Conservation (phyloP, 2,329 filamentous ascomycete species). For the Calonectria pseudoturangicola region DNA sequence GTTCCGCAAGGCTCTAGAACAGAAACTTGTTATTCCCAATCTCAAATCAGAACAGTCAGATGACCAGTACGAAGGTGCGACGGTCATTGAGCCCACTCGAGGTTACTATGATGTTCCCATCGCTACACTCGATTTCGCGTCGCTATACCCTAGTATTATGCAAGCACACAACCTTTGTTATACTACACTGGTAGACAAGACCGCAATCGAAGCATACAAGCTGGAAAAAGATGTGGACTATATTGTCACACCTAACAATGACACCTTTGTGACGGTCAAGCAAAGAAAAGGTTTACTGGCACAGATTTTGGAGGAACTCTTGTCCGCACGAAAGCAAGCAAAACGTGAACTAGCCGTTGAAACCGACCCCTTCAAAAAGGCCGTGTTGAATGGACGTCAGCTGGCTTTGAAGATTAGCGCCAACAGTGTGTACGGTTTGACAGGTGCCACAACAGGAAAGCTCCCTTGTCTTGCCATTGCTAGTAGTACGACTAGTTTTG, state of each 20-base stretch:
- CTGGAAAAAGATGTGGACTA: conserved; percentile 95
- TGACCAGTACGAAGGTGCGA: conserved; percentile 97
- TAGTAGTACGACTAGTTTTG: conserved; percentile 97
- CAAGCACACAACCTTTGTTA: conserved; percentile 99
- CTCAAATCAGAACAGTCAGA: conserved; percentile 81
- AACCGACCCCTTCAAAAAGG: conserved; percentile 97
- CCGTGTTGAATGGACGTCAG: conserved; percentile 97
- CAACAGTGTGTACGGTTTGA: conserved; percentile 98
- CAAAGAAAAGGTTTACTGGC: conserved; percentile 93
- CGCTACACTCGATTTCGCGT: conserved; percentile 98
- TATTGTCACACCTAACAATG: conserved; percentile 95
- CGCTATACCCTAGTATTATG: conserved; percentile 98
- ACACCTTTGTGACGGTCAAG: conserved; percentile 92
- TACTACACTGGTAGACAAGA: conserved; percentile 87
- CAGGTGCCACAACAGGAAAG: conserved; percentile 96
- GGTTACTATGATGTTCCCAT: conserved; percentile 97
- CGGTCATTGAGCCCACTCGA: conserved; percentile 95
- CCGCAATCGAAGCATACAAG: conserved; percentile 82
- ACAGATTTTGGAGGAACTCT: conserved; percentile 95
- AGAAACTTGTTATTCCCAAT: conserved; percentile 96
- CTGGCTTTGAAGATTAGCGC: conserved; percentile 96
- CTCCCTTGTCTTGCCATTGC: conserved; percentile 96
- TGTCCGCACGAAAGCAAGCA: conserved; percentile 93
- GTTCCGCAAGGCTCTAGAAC: conserved; percentile 94
- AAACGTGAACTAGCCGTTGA: conserved; percentile 92